Evolutionary conservation across 176 grass and related monocot species (phyloP), one percentile per base, ranked within the genome.

Genomic region (Aegilops tauschii): DNA sequence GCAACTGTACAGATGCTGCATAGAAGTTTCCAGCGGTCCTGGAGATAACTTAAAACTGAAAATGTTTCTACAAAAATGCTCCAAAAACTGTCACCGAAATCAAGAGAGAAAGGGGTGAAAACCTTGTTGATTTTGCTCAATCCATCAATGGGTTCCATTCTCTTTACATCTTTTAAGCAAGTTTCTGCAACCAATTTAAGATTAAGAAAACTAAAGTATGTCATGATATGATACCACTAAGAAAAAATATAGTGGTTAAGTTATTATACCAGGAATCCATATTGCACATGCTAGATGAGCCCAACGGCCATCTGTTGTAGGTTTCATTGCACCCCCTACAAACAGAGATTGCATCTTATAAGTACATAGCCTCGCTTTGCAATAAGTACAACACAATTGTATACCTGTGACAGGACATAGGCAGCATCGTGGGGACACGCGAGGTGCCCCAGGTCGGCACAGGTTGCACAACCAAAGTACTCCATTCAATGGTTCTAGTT

Each of bases 81-180:
- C 82, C 39, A 81, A 88, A 82, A 85, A 65, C 23, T 61, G 34
- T 62, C 79, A 81, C 47, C 50, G 71, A 84, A 79, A 42, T 29
- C 68, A 63, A 86, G 36, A 81, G 64, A 27, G 63, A 11, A 76
- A 56, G 66, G 49, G 45, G 21, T 71, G 65, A 82, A 80, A 74
- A 98, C 96, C 93, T 99, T 99, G 61, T 92, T 95, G 58, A 99
- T 99, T 91, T 83, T 89, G 85, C 92, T 94, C 88, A 99, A 93
- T 54, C 97, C 97, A 90, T 99, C 97, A 58, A 99, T 96, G 4
- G 97, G 97, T 76, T 99, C 97, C 97, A 99, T 99, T 87, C 92
- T 90, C 81, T 99, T 99, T 45, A 99, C 83, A 93, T 99, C 94
- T 58, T 91, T 81, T 85, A 99, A 92, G 86, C 97, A 99, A 49